These are phyloP conservation scores for Rhipidocladum racemiflorum DNA, from an alignment of 176 grass and related monocot genomes.

Conservation along the genomic window DNA sequence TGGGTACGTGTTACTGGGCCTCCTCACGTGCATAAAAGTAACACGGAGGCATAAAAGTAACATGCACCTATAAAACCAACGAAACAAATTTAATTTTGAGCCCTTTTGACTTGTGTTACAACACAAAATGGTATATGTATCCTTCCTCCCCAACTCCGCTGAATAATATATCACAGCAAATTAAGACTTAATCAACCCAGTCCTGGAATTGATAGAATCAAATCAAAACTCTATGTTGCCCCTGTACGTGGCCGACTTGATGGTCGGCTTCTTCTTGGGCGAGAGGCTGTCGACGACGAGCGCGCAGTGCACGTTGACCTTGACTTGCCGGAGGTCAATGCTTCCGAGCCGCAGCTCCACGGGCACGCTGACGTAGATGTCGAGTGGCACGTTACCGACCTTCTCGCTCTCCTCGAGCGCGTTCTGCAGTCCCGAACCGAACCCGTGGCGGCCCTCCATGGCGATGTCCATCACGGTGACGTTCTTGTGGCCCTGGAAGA, in stretches of 20 bases:
- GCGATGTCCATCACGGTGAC: slow-evolving; percentile 62
- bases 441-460: slow-evolving; percentile 56
- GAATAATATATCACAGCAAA: background rate
- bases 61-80: too few relatives aligned
- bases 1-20: too few relatives aligned
- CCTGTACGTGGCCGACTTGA: slow-evolving; percentile 62
- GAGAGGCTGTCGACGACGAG: slow-evolving; percentile 79
- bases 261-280: slow-evolving; percentile 59
- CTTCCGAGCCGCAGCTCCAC: slow-evolving; percentile 32
- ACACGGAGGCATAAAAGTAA: too few relatives aligned
- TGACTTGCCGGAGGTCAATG: slow-evolving; percentile 31
- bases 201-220: too few relatives aligned
- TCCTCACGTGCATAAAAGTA: too few relatives aligned
- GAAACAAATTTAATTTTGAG: background rate
- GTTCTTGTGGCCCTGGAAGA: slow-evolving; percentile 72
- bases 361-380: slow-evolving; percentile 65
- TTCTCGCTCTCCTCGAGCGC: slow-evolving; percentile 66
- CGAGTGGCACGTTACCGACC: slow-evolving; percentile 53
- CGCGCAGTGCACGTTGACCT: slow-evolving; percentile 55
- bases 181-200: too few relatives aligned
- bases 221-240: slow-evolving; percentile 54
- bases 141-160: slow-evolving; percentile 13
- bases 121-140: background rate
- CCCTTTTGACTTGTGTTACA: background rate
- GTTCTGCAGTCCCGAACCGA: slow-evolving; percentile 45